Conservation (phyloP, 2,329 filamentous ascomycete genomes). For the Ceratocystis alfenasii region DNA sequence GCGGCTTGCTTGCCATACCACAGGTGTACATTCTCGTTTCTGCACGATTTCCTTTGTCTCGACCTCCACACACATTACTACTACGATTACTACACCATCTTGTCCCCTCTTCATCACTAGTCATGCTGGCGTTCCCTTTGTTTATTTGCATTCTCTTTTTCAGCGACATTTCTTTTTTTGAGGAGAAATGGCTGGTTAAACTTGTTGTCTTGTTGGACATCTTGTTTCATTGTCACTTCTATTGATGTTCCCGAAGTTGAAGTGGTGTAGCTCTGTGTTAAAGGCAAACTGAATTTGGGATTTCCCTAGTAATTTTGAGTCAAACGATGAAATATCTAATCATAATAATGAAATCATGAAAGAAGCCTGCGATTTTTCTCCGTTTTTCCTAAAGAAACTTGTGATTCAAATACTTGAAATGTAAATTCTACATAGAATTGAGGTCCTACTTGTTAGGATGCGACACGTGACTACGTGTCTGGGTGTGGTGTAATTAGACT, state of each 20-base stretch:
- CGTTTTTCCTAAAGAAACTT: background rate
- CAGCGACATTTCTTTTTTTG: background rate
- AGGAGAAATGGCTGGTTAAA: background rate
- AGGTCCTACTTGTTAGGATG: background rate
- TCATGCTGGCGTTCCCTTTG: background rate
- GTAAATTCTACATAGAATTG: no score
- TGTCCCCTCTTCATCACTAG: background rate
- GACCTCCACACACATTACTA: background rate
- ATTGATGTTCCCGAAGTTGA: background rate
- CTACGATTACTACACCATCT: background rate
- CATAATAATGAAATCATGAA: constrained; percentile 11
- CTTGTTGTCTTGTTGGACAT: background rate
- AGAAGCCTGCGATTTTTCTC: background rate
- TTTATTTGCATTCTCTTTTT: background rate
- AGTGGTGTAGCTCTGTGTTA: background rate
- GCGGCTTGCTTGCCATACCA: background rate
- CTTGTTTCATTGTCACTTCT: background rate
- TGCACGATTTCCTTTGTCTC: background rate
- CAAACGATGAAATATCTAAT: constrained; percentile 7
- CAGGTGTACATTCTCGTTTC: background rate
- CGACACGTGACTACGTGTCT: constrained; percentile 2
- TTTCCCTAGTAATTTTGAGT: background rate
- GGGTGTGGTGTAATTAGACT: background rate
- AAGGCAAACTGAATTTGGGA: background rate
- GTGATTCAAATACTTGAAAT: no score